These are phyloP conservation scores for Bruguiera hainesii DNA, from an alignment of 441 rosid genomes.

Conservation along the genomic window DNA sequence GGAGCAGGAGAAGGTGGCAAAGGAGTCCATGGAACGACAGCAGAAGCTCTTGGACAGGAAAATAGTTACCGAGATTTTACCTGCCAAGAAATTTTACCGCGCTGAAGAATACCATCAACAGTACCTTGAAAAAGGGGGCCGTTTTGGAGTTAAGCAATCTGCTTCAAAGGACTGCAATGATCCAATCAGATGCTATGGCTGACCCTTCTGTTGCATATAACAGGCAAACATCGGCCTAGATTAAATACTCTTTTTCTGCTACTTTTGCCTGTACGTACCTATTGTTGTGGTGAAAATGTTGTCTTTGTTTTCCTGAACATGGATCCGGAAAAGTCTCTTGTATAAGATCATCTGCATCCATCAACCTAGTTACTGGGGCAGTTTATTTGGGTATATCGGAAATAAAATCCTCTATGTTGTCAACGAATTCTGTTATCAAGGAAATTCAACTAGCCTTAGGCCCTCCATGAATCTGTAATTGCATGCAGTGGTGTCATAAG, in stretches of 20 bases:
- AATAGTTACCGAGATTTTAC: slow-evolving; percentile 75
- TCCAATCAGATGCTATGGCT: slow-evolving; percentile 89
- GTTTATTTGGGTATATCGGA: neutral
- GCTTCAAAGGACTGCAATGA: slow-evolving; percentile 77
- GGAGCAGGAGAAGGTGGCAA: slow-evolving; percentile 78
- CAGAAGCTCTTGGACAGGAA: slow-evolving; percentile 61
- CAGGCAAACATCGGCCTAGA: slow-evolving; percentile 4
- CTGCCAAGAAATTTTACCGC: slow-evolving; percentile 85
- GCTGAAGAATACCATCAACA: slow-evolving; percentile 93
- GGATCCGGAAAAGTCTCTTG: slow-evolving; percentile 5
- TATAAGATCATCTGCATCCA: too few species aligned
- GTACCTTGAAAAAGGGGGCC: slow-evolving; percentile 86
- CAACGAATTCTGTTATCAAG: too few species aligned
- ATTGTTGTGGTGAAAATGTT: slow-evolving; percentile 5
- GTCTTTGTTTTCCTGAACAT: slow-evolving; percentile 13
- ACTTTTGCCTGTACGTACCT: slow-evolving; percentile 1
- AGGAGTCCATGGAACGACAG: slow-evolving; percentile 58
- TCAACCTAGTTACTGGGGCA: neutral
- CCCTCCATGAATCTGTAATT: too few species aligned
- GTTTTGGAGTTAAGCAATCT: slow-evolving; percentile 75
- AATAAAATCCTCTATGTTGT: neutral
- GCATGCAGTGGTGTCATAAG: too few species aligned
- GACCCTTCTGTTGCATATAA: slow-evolving; percentile 9
- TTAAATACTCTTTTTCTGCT: slow-evolving; percentile 7
- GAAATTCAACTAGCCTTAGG: too few species aligned